These are phyloP conservation scores for Ceratopteris richardii DNA, from an alignment of 75 land plant species.

Conservation along the genomic window DNA sequence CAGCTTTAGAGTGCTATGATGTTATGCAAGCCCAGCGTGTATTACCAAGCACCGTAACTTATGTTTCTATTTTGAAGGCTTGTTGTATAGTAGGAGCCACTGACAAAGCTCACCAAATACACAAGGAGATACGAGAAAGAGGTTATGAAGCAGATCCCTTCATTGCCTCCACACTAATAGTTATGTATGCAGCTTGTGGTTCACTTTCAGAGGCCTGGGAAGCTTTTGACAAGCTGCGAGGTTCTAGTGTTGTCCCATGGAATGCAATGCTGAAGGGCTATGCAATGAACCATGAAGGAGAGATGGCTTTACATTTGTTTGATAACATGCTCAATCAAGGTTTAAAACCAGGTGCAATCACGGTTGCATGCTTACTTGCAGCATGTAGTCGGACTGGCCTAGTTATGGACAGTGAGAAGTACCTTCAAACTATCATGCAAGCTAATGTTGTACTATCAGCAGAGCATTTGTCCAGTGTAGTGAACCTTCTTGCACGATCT, in stretches of 20 bases:
- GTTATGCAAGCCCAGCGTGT: constrained; percentile 28
- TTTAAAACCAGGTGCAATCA: constrained; percentile 19
- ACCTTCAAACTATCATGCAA: constrained; percentile 11
- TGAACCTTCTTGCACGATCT: constrained; percentile 43
- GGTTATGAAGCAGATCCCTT: constrained; percentile 15
- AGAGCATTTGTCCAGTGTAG: constrained; percentile 40
- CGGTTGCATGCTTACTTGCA: constrained; percentile 18
- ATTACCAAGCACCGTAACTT: constrained; percentile 26
- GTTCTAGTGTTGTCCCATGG: constrained; percentile 21
- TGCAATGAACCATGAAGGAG: constrained; percentile 28
- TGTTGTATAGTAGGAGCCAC: constrained; percentile 33
- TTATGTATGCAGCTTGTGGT: constrained; percentile 38
- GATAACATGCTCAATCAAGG: constrained; percentile 19
- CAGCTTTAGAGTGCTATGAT: constrained; percentile 38
- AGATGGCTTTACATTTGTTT: constrained; percentile 28
- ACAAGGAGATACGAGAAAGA: constrained; percentile 6
- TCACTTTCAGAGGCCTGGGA: constrained; percentile 7
- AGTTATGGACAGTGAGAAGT: constrained; percentile 2
- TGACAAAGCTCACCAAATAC: constrained; percentile 21
- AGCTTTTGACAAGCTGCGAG: constrained; percentile 14
- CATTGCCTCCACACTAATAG: constrained; percentile 19
- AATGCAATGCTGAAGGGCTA: constrained; percentile 34
- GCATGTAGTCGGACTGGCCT: constrained; percentile 21
- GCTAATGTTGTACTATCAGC: constrained; percentile 10
- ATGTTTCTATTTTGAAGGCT: constrained; percentile 46